phyloP scores from a whole-genome alignment of 176 grass and related monocot species.

The Juncus effusus region DNA sequence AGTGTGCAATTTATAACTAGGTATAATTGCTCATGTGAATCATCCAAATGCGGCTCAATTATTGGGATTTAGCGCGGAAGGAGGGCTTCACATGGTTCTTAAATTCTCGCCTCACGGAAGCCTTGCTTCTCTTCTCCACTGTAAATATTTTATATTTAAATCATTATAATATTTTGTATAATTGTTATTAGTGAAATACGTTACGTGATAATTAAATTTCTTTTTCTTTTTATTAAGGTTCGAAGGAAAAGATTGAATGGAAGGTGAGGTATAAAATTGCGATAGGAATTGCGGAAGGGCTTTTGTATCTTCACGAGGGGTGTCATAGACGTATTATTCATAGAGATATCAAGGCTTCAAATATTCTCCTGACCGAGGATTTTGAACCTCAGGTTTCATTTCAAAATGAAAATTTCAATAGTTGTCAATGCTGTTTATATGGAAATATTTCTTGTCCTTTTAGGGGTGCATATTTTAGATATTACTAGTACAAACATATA shows the following conservation, averaged over 20 bases:
- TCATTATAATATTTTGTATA: background rate
- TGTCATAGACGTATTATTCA: constrained; percentile 97
- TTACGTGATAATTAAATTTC: background rate
- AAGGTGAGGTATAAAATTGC: constrained; percentile 78
- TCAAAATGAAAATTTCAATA: constrained; percentile 4
- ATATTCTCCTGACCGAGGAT: constrained; percentile 94
- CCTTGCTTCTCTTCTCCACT: constrained; percentile 86
- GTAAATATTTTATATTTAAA: constrained; percentile 37
- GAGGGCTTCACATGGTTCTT: constrained; percentile 78
- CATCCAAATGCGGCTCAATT: constrained; percentile 95
- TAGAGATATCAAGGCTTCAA: constrained; percentile 98
- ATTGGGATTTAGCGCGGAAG: constrained; percentile 88
- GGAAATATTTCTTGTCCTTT: background rate
- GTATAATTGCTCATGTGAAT: constrained; percentile 99
- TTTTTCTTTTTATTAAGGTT: constrained; percentile 55
- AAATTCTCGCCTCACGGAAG: constrained; percentile 94
- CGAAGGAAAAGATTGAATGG: constrained; percentile 64
- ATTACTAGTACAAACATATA: background rate
- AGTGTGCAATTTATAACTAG: constrained; percentile 38
- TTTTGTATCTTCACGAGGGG: constrained; percentile 85
- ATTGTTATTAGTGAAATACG: background rate
- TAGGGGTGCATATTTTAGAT: constrained; percentile 1
- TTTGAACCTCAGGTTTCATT: constrained; percentile 78
- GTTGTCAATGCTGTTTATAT: background rate
- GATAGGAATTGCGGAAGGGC: constrained; percentile 79